Conservation (phyloP, 148 eudicot species). For the Rhododendron ferrugineum region DNA sequence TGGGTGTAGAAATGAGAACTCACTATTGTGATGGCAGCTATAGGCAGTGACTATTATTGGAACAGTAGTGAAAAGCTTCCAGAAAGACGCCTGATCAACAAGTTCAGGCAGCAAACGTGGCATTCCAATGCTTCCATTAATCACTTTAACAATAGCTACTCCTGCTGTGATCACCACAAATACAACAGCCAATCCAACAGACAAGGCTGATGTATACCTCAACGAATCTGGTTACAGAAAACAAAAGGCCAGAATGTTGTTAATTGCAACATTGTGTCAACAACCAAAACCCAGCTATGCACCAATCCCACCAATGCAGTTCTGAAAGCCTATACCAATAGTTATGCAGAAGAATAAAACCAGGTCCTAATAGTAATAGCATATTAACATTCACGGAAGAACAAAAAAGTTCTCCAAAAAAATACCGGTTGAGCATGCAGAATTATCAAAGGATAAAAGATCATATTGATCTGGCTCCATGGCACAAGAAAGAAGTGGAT, state of each 20-base stretch:
- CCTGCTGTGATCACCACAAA: slow-evolving; percentile 79
- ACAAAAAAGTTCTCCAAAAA: background rate
- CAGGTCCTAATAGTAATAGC: background rate
- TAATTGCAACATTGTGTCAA: background rate
- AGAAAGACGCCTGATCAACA: slow-evolving; percentile 67
- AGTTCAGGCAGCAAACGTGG: slow-evolving; percentile 69
- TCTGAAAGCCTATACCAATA: background rate
- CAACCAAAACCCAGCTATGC: background rate
- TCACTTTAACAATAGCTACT: slow-evolving; percentile 47
- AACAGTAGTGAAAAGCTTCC: slow-evolving; percentile 77
- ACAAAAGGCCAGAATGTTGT: background rate
- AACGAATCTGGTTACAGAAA: slow-evolving; percentile 53
- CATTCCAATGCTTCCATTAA: slow-evolving; percentile 55
- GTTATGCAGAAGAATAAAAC: background rate
- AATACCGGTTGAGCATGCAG: background rate
- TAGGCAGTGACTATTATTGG: slow-evolving; percentile 86
- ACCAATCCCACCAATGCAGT: background rate
- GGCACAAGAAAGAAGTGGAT: background rate
- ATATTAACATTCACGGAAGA: background rate
- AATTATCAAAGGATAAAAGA: background rate
- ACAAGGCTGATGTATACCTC: slow-evolving; percentile 80
- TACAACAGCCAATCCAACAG: slow-evolving; percentile 76
- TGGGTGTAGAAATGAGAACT: slow-evolving; percentile 10
- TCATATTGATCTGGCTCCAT: background rate
- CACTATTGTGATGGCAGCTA: slow-evolving; percentile 83